These are phyloP conservation scores for Cystobasidium ongulense DNA, from an alignment of 768 basidiomycete species.

Conservation along the genomic window DNA sequence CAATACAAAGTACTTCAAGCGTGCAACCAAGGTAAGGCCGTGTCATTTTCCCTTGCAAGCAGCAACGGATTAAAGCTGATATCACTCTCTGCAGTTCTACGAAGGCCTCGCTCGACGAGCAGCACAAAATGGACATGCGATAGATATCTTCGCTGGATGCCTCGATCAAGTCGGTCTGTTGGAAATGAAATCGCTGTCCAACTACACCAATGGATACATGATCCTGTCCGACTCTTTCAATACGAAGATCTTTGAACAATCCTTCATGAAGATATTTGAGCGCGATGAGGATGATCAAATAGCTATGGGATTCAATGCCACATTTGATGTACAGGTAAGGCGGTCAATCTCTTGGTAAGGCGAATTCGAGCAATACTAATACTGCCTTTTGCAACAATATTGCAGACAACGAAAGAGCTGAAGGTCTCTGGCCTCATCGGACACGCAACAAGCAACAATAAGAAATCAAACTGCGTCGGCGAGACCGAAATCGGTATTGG, in stretches of 20 bases:
- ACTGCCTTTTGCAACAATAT: not conserved
- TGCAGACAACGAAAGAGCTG: slow-evolving; percentile 91
- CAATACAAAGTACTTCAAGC: slow-evolving; percentile 92
- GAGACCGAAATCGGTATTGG: slow-evolving; percentile 99
- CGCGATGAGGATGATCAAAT: slow-evolving; percentile 88
- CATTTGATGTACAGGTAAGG: slow-evolving; percentile 86
- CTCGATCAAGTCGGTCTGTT: slow-evolving; percentile 93
- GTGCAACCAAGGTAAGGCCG: slow-evolving; percentile 72
- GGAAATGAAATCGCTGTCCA: slow-evolving; percentile 93
- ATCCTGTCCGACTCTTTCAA: slow-evolving; percentile 94
- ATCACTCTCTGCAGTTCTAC: slow-evolving; percentile 61
- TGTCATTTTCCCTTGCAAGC: not conserved
- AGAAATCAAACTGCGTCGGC: slow-evolving; percentile 91
- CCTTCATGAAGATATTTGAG: slow-evolving; percentile 81
- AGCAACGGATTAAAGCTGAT: not conserved
- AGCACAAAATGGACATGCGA: slow-evolving; percentile 85
- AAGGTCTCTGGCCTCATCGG: slow-evolving; percentile 97
- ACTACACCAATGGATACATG: slow-evolving; percentile 92
- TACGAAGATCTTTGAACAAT: slow-evolving; percentile 98
- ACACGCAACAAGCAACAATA: slow-evolving; percentile 92
- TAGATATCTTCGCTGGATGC: slow-evolving; percentile 94
- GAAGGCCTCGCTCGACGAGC: slow-evolving; percentile 86
- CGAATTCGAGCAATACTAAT: not conserved
- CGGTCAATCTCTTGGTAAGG: not conserved
- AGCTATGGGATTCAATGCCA: slow-evolving; percentile 98